Evolutionary conservation across 441 rosid genomes (phyloP), one percentile per base, ranked within the genome.

Genomic region (Adansonia rubrostipa): DNA sequence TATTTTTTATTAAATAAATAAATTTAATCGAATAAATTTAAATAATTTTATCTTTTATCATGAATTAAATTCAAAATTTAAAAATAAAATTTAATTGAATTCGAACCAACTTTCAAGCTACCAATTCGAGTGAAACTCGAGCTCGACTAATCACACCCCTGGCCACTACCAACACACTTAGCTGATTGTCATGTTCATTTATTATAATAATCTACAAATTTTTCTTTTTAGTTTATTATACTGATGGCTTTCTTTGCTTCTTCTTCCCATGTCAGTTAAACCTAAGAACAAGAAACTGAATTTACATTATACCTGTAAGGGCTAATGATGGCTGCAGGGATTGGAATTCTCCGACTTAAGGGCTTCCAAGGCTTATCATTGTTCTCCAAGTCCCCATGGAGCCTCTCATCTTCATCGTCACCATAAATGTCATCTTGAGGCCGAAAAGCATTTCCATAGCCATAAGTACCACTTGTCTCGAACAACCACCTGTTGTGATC

Each of bases 361-460:
- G 99, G 98, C 61, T 87, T 86, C 97, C 99, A 96, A 1, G 98
- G 98, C 80, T 96, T 96, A 75, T 96, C 97, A 56, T 84, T 85
- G 19, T 82, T 85, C 45, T 96, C 98, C 22, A 87, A 80, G 19
- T 88, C 90, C 1, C 88, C 91, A 5, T 79, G 87, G 70, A 90
- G 48, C 60, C 92, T 90, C 8, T 89, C 92, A 9, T 87, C 92
- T 17, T 82, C 88, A 11, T 84, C 95, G 8, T 88, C 95, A 0
- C 83, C 88, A 24, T 91, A 87, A 80, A 83, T 81, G 68, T 88
- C 93, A 7, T 92, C 96, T 36, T 87, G 92, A 8, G 95, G 97
- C 96, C 92, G 89, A 71, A 76, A 88, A 3, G 99, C 98, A 80
- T 92, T 96, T 0, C 97, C 98, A 50, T 91, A 89, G 6, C 98